Base-by-base conservation (phyloP, 768 basidiomycete genomes). In the Sporobolomyces phaffii region DNA sequence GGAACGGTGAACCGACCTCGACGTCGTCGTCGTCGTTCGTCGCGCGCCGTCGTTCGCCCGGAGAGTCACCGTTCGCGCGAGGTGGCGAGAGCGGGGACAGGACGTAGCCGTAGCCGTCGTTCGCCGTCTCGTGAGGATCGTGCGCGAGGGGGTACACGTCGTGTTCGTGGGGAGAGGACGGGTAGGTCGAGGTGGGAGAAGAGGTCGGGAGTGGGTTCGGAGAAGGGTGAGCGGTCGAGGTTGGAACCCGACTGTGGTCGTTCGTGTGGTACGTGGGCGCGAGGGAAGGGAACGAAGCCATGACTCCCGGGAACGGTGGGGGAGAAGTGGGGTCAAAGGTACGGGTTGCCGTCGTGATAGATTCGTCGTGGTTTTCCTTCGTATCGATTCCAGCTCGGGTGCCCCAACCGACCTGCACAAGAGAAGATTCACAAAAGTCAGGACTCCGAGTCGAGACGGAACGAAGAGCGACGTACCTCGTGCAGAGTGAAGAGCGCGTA, bases 401-500 rank as follows among this genome's bases (percentile, higher is more conserved):
- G 47, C 91, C 91, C 91, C 91, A 94, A 45, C 87, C 91, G 75
- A 90, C 92, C 86, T 89, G 65, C 9, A 56, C 65, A 48, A 18
- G 11, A 28, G 34, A 63, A n/a, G 28, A 53, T 58, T 58, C 24
- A 11, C n/a, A 10, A 6, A 54, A 51, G 40, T 15, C 48, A 29
- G 47, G 22, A 20, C 10, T n/a, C 26, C 17, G 17, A 31, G 18
- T 15, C 22, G 33, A 43, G 52, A 17, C 1, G 14, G 38, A 26
- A 67, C 38, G 47, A 38, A n/a, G 15, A 87, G 86, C 4, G 26
- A 52, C 52, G 31, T 17, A 62, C 61, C 82, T 93, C 90, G 79
- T 94, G 91, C 62, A 93, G 81, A 58, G 91, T 94, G 76, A 85
- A 86, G 48, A 92, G 80, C 36, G 91, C 91, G 77, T 94, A 94